Conservation (phyloP, 805 yeast species). For the Scheffersomyces amazonensis region DNA sequence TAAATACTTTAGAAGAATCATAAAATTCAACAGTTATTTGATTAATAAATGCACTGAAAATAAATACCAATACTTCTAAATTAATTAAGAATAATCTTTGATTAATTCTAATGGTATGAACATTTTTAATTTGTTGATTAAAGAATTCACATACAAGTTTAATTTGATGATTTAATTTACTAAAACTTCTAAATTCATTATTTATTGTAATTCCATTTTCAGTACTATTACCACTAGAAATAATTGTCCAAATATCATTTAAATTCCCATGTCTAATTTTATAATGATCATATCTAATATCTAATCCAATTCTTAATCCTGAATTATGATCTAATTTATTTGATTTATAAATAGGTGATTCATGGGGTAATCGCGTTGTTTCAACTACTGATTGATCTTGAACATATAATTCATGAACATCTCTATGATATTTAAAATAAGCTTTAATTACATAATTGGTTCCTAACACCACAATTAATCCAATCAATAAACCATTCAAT, state of each 20-base stretch:
- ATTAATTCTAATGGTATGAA: conserved; percentile 22
- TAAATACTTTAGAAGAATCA: conserved; percentile 9
- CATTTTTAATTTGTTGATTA: conserved; percentile 5
- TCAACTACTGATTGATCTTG: conserved; percentile 64
- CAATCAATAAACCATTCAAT: conserved; percentile 10
- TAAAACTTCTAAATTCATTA: conserved; percentile 6
- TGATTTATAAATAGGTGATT: conserved; percentile 76
- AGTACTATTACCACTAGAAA: conserved; percentile 18
- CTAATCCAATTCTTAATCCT: conserved; percentile 67
- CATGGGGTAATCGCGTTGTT: conserved; percentile 59
- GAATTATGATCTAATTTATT: conserved; percentile 70
- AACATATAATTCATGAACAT: conserved; percentile 57
- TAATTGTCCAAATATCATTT: conserved; percentile 68
- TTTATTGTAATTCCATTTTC: conserved; percentile 19
- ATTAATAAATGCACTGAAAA: conserved; percentile 44
- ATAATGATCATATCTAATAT: conserved; percentile 59
- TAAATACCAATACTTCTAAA: conserved; percentile 32
- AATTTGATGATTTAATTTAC: conserved; percentile 24
- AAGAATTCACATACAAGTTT: conserved; percentile 17
- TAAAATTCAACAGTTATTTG: conserved; percentile 41
- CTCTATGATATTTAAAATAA: conserved; percentile 40
- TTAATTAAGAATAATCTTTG: conserved; percentile 17
- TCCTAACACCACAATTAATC: conserved; percentile 16
- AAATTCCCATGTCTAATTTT: conserved; percentile 72
- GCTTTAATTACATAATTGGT: conserved; percentile 16